Percentiles rank a stretch among this genome's conserved stretches.
Conservation (phyloP, 176 grass and related monocot species). For the Hordeum vulgare region MorexV3_pseudomolecules_assembly NC_058524.1:16249632-16250131, state of each 20-base stretch:
- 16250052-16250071: constrained; percentile 27
- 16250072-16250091: not conserved
- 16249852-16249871: constrained; percentile 67
- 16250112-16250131: not conserved
- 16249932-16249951: constrained; percentile 69
- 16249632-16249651: no score
- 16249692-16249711: no score
- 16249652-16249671: no score
- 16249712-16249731: not conserved
- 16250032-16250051: constrained; percentile 65
- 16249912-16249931: constrained; percentile 36
- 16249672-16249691: no score
- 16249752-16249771: not conserved
- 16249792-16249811: not conserved
- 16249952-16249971: constrained; percentile 65
- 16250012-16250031: constrained; percentile 32
- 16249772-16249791: not conserved
- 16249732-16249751: not conserved
- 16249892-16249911: constrained; percentile 65
- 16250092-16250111: not conserved
- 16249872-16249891: constrained; percentile 61
- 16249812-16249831: not conserved
- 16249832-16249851: constrained; percentile 20
- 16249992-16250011: constrained; percentile 49
- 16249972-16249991: constrained; percentile 16